phyloP scores from a whole-genome alignment of 805 yeast genomes.

The Kuraishia cidri region DNA sequence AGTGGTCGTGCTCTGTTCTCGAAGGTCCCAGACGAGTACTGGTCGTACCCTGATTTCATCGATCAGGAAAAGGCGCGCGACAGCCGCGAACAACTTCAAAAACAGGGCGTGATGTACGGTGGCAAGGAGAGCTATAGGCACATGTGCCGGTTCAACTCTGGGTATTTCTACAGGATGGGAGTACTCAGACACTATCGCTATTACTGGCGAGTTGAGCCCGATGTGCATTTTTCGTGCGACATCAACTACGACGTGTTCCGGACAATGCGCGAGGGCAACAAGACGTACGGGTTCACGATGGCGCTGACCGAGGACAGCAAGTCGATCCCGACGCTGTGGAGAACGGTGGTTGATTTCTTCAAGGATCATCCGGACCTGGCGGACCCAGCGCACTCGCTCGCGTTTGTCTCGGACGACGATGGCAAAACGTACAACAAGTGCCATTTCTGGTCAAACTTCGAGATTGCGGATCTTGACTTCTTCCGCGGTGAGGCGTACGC shows the following conservation, averaged over 20 bases:
- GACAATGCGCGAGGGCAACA: slow-evolving; percentile 34
- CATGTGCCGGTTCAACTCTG: slow-evolving; percentile 47
- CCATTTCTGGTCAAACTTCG: slow-evolving; percentile 64
- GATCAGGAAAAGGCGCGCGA: slow-evolving; percentile 23
- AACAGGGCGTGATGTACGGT: slow-evolving; percentile 42
- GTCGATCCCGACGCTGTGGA: slow-evolving; percentile 43
- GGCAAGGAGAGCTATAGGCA: slow-evolving; percentile 55
- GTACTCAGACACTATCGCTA: slow-evolving; percentile 35
- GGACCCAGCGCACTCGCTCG: slow-evolving; percentile 27
- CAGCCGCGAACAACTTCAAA: slow-evolving; percentile 15
- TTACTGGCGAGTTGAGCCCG: slow-evolving; percentile 56
- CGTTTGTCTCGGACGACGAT: slow-evolving; percentile 30
- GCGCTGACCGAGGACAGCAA: slow-evolving; percentile 37
- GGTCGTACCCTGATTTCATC: slow-evolving; percentile 37
- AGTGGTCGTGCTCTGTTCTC: slow-evolving; percentile 35
- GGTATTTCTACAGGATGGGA: slow-evolving; percentile 44
- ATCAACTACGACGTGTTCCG: slow-evolving; percentile 41
- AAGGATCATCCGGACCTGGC: slow-evolving; percentile 23
- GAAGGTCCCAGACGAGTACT: slow-evolving; percentile 31
- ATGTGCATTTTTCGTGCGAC: slow-evolving; percentile 39
- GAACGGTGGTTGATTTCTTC: slow-evolving; percentile 32
- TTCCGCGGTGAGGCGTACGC: slow-evolving; percentile 48
- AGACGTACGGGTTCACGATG: slow-evolving; percentile 41
- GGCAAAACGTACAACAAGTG: slow-evolving; percentile 42
- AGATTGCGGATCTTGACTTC: slow-evolving; percentile 49